Evolutionary conservation across 2,329 filamentous ascomycete species (phyloP).

Genomic region (Cylindrodendrum hubeiense): DNA sequence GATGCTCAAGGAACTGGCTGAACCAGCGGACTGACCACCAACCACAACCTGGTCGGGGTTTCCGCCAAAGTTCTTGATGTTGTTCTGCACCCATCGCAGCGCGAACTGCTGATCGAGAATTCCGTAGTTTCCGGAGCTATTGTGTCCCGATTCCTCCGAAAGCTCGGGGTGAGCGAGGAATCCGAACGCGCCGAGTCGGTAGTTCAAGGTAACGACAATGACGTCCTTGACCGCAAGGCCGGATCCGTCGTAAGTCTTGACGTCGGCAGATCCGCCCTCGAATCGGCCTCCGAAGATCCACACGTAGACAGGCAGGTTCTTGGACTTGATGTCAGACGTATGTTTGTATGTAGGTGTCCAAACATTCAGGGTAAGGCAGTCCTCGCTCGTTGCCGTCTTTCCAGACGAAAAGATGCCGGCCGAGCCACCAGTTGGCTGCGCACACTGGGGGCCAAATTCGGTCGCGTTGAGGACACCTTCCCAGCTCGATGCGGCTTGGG

Average conservation of each 20-base stretch:
- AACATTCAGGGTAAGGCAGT: slow-evolving; percentile 16
- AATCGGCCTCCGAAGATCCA: slow-evolving; percentile 24
- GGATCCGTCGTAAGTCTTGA: slow-evolving; percentile 14
- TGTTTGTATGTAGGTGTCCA: slow-evolving; percentile 7
- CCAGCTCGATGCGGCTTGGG: neutral
- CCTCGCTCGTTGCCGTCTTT: neutral
- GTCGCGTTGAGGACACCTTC: slow-evolving; percentile 6
- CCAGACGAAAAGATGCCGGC: slow-evolving; percentile 11
- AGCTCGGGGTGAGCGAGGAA: slow-evolving; percentile 13
- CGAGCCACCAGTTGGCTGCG: neutral
- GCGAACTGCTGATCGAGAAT: slow-evolving; percentile 16
- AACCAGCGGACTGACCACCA: slow-evolving; percentile 11
- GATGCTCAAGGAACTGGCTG: neutral
- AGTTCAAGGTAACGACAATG: slow-evolving; percentile 14
- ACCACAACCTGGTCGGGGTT: slow-evolving; percentile 12
- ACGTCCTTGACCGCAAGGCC: slow-evolving; percentile 10
- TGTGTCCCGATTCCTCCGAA: slow-evolving; percentile 1
- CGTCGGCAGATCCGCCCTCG: slow-evolving; percentile 6
- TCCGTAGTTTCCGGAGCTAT: slow-evolving; percentile 9
- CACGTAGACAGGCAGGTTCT: slow-evolving; percentile 2
- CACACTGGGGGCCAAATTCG: neutral
- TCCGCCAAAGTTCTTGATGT: slow-evolving; percentile 15
- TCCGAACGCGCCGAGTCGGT: slow-evolving; percentile 8
- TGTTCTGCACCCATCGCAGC: slow-evolving; percentile 14
- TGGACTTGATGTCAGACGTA: neutral